Base-by-base conservation (phyloP, 73 alveolate species). In the Blepharisma japonicum region DNA sequence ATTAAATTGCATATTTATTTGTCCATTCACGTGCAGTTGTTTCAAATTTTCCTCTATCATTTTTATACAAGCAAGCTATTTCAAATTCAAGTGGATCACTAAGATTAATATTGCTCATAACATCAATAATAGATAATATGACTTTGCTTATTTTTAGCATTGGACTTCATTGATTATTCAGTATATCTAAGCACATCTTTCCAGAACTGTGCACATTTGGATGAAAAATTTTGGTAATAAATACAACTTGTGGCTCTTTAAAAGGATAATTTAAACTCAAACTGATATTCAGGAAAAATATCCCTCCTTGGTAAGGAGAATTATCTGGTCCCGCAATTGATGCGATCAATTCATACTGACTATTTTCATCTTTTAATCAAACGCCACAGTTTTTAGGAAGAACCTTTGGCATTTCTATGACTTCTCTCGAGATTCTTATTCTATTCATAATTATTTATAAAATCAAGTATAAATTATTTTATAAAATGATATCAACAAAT, bases 261-360 rank as follows among this genome's bases (percentile, higher is more conserved):
- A 82, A 82, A 21, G 89, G 89, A 77, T 82, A 82, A 81, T 77
- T 82, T n/a, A 74, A 84, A 56, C 85, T 84, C 55, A 82, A 77
- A 27, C 50, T 77, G 55, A 77, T 49, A 14, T 38, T 25, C 14
- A 82, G 47, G 11, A 21, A 74, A 55, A 82, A 82, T 21, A 71
- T 82, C 55, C 85, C 86, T 42, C 82, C 86, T n/a, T 14, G 7
- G 56, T 82, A 82, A 6, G 85, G 81, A 32, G 86, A 74, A 32
- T 71, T 79, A 23, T 45, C 89, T 47, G 89, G 89, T 6, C 85
- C 85, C 27, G 67, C 42, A 32, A 82, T 48, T n/a, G n/a, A n/a
- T n/a, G n/a, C n/a, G n/a, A n/a, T n/a, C n/a, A n/a, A n/a, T n/a
- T n/a, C n/a, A n/a, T n/a, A n/a, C n/a, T n/a, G n/a, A n/a, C n/a